A percentile compares a stretch with the other conserved stretches of the same genome.
Evolutionary conservation across 2,329 filamentous ascomycete genomes (phyloP).

Genomic region (Trichoderma sp.): DNA sequence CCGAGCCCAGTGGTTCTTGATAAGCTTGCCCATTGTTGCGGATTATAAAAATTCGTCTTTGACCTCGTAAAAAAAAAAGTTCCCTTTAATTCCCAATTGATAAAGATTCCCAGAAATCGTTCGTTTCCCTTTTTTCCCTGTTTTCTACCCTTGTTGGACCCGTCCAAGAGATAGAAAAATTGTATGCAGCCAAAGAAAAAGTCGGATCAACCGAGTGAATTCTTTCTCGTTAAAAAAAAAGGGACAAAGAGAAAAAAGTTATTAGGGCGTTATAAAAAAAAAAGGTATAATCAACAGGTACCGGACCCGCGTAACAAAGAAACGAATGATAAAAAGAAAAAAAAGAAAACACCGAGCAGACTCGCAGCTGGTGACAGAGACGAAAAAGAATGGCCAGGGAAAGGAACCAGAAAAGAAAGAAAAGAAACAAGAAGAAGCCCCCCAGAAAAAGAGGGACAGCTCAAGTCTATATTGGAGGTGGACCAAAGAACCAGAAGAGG

Average conservation of each 20-base stretch:
- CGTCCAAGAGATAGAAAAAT: neutral
- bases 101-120: neutral
- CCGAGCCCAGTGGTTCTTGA: slow-evolving; percentile 99
- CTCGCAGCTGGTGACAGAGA: slow-evolving; percentile 22
- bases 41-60: slow-evolving; percentile 13
- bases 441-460: slow-evolving; percentile 3
- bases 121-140: neutral
- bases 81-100: neutral
- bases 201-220: slow-evolving; percentile 37
- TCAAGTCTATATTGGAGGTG: slow-evolving; percentile 28
- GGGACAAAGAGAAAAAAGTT: slow-evolving; percentile 35
- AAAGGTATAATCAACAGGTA: slow-evolving; percentile 45
- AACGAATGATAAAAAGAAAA: slow-evolving; percentile 29
- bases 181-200: slow-evolving; percentile 19
- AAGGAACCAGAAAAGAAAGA: slow-evolving; percentile 18
- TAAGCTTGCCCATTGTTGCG: slow-evolving; percentile 84
- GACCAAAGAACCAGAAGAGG: slow-evolving; percentile 18
- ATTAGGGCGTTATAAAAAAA: neutral
- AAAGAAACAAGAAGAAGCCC: neutral
- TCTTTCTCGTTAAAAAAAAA: neutral
- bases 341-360: slow-evolving; percentile 23
- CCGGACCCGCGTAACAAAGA: slow-evolving; percentile 52
- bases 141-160: slow-evolving; percentile 2
- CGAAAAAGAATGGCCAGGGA: slow-evolving; percentile 23
- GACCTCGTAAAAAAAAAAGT: neutral